These are phyloP conservation scores for Lanmaoa rubissima DNA, from an alignment of 768 basidiomycete genomes.

Conservation along the genomic window DNA sequence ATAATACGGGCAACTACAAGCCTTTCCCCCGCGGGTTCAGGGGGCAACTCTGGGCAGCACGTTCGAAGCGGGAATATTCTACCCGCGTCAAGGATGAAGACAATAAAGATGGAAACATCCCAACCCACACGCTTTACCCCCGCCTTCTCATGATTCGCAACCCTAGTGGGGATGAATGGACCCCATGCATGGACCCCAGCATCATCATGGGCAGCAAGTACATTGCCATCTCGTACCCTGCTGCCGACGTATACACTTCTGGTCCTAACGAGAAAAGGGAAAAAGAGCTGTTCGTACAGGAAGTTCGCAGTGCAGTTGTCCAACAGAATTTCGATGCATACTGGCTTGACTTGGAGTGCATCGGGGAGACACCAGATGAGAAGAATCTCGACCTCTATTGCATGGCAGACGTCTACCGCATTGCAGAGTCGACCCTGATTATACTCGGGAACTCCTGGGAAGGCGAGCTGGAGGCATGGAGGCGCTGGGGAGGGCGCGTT, in stretches of 20 bases:
- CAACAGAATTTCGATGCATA: conserved; percentile 9
- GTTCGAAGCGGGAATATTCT: conserved; percentile 19
- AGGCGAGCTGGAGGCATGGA: neutral
- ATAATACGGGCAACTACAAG: conserved; percentile 3
- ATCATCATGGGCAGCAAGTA: conserved; percentile 8
- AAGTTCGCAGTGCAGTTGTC: conserved; percentile 2
- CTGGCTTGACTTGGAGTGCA: conserved; percentile 21
- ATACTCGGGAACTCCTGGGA: neutral
- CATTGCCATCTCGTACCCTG: conserved; percentile 18
- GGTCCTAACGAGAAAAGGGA: conserved; percentile 1
- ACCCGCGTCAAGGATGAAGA: neutral
- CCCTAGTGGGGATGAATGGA: conserved; percentile 1
- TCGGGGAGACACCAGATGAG: conserved; percentile 11
- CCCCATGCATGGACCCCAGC: neutral
- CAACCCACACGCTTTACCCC: conserved; percentile 15
- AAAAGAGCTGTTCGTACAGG: conserved; percentile 5
- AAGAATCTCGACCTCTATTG: conserved; percentile 18
- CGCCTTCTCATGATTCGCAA: conserved; percentile 10
- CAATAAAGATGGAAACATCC: neutral
- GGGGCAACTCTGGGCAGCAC: conserved; percentile 22
- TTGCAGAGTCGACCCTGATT: conserved; percentile 14
- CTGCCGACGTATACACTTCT: conserved; percentile 6
- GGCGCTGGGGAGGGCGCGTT: conserved; percentile 18
- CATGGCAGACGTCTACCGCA: conserved; percentile 21
- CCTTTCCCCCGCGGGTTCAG: conserved; percentile 1